A percentile compares a stretch with the other conserved stretches of the same genome.
These are phyloP conservation scores for Sorghum bicolor DNA, from an alignment of 176 grass and related monocot genomes.

Conservation along the genomic window Sorghum_bicolor_NCBIv3 NC_012872.2:12471501-12472000, in stretches of 20 bases:
- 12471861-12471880: neutral
- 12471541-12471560: neutral
- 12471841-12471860: neutral
- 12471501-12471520: too few relatives aligned
- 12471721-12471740: neutral
- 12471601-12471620: neutral
- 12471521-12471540: neutral
- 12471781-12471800: constrained; percentile 28
- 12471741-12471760: neutral
- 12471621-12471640: neutral
- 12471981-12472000: neutral
- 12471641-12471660: neutral
- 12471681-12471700: constrained; percentile 31
- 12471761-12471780: constrained; percentile 25
- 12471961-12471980: neutral
- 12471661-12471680: neutral
- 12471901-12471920: neutral
- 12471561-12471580: neutral
- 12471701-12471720: constrained; percentile 32
- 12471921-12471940: neutral
- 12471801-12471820: constrained; percentile 13
- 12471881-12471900: neutral
- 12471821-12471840: neutral
- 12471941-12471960: neutral
- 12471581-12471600: neutral